Conservation (phyloP, 164 flowering plant genomes). For the Piper longum region DNA sequence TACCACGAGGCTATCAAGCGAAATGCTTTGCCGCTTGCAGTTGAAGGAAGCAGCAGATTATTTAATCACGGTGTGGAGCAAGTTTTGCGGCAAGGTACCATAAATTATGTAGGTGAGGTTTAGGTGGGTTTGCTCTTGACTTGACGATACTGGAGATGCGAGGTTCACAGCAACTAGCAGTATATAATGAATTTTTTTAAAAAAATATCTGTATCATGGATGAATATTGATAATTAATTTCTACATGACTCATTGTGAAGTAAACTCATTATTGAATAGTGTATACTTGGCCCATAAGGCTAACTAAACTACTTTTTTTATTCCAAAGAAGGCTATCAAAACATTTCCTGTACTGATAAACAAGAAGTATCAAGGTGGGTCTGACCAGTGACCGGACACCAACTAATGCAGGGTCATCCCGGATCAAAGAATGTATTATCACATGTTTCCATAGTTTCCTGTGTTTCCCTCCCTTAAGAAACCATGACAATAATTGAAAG, state of each 20-base stretch:
- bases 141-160: background rate
- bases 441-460: background rate
- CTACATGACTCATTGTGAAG: background rate
- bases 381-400: background rate
- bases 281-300: background rate
- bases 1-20: background rate
- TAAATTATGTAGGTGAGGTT: background rate
- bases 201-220: too few species aligned
- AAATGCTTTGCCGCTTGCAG: background rate
- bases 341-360: background rate
- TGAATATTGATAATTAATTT: too few species aligned
- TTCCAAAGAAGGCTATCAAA: background rate
- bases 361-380: background rate
- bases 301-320: background rate
- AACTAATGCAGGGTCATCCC: background rate
- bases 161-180: background rate
- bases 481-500: background rate
- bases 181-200: too few species aligned
- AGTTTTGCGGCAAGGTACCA: background rate
- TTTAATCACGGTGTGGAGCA: background rate
- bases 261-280: background rate
- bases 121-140: background rate
- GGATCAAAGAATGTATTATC: background rate
- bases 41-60: background rate
- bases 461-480: background rate